Base-by-base conservation (phyloP, 75 land plant genomes). In the Isoetes taiwanensis region DNA sequence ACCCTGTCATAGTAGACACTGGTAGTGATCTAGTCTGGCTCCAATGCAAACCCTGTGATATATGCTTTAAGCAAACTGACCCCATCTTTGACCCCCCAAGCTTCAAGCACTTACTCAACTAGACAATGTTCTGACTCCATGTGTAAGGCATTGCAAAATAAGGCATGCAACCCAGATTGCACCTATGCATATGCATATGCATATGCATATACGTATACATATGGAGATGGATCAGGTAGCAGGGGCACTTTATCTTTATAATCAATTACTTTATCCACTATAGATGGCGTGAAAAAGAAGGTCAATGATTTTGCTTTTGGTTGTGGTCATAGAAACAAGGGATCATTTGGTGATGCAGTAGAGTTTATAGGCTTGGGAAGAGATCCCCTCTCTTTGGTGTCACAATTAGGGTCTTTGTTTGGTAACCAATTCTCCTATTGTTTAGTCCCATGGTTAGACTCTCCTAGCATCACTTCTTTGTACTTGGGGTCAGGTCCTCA, bases 11-110 rank as follows among this genome's bases (percentile, higher is more conserved):
- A 24, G 30, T 79, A 43, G 93, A 86, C 64, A 86, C 93, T 0
- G 93, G 93, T 10, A 86, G 93, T 32, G 87, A 86, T 34, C 66
- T 86, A 33, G 78, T 77, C 23, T 86, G 93, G 93, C 77, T 82
- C 6, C 93, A 82, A 35, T 82, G 93, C 73, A 41, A 57, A 64
- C 93, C 86, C 12, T 86, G 93, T 66, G 1, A 28, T 8, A 24
- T 55, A 12, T 86, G 93, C 58, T 82, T 31, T 54, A n/a, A 56
- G 5, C 86, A 86, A 40, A 46, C 73, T 0, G 62, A 66, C 0
- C 72, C 87, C 14, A 58, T 83, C n/a, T 86, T 79, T 52, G 81
- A 86, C 25, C 93, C 86, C 6, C 59, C 23, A 33, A 57, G 0
- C n/a, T n/a, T 86, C 93, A 0, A 61, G 74, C 6, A 56, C 87